Conservation (phyloP, 768 basidiomycete species). For the Macrolepiota fuliginosa region DNA sequence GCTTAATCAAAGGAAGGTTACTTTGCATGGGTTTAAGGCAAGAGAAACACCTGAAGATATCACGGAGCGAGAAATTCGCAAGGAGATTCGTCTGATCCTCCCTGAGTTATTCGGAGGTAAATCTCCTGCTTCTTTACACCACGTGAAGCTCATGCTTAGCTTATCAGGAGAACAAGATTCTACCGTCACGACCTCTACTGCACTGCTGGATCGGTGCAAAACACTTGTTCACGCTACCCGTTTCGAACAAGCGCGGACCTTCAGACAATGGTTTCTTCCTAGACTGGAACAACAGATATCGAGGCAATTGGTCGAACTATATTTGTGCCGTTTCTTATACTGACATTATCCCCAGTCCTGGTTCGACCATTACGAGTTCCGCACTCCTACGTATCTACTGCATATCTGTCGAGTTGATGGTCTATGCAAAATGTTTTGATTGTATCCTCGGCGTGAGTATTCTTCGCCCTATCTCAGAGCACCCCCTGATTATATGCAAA, state of each 20-base stretch:
- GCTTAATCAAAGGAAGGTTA: conserved; percentile 65
- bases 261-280: conserved; percentile 76
- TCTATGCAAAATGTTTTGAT: conserved; percentile 59
- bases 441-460: conserved; percentile 64
- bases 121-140: not conserved
- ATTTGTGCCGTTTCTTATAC: not conserved
- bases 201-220: conserved; percentile 41
- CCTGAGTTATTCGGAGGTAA: conserved; percentile 69
- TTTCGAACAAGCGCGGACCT: conserved; percentile 71
- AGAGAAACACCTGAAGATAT: conserved; percentile 70
- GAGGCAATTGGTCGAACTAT: conserved; percentile 33
- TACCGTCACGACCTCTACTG: conserved; percentile 28
- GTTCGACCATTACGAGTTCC: conserved; percentile 28
- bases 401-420: conserved; percentile 57
- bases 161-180: conserved; percentile 7
- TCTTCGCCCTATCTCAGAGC: not conserved
- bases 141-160: not conserved
- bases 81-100: conserved; percentile 60
- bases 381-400: conserved; percentile 54
- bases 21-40: conserved; percentile 64
- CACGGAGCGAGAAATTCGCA: conserved; percentile 69
- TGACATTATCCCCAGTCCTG: conserved; percentile 13
- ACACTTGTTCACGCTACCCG: conserved; percentile 54
- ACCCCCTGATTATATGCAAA: conserved; percentile 21
- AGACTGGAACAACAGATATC: conserved; percentile 52